These are phyloP conservation scores for Salix dunnii DNA, from an alignment of 345 rosid genomes.

Conservation along the genomic window DNA sequence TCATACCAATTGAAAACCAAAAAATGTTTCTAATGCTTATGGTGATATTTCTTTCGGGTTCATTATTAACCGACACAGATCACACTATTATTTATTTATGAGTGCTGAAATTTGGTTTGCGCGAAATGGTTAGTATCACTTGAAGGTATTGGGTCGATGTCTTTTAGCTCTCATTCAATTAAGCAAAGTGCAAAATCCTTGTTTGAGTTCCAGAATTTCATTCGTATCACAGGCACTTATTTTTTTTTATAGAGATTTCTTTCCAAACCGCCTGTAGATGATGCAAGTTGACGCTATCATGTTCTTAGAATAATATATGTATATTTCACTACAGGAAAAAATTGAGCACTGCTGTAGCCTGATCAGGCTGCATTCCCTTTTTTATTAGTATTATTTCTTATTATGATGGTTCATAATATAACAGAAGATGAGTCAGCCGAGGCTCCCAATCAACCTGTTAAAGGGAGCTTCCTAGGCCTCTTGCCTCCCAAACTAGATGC, in stretches of 20 bases:
- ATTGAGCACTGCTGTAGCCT: neutral
- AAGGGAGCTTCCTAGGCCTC: constrained; percentile 82
- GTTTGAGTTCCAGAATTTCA: neutral
- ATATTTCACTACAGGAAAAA: neutral
- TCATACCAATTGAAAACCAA: neutral
- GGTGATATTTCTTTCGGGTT: neutral
- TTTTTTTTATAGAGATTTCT: neutral
- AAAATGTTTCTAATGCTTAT: neutral
- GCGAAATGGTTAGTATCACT: neutral
- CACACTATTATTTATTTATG: neutral
- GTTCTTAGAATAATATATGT: neutral
- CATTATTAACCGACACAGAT: neutral
- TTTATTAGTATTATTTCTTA: neutral
- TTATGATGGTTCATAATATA: constrained; percentile 4
- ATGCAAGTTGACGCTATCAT: neutral
- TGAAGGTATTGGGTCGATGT: neutral
- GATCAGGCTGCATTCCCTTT: neutral
- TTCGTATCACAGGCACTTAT: neutral
- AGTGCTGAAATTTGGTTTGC: neutral
- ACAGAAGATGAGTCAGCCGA: constrained; percentile 76
- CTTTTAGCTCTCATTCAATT: neutral
- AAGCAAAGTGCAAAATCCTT: neutral
- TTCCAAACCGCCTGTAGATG: neutral
- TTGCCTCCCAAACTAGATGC: constrained; percentile 64
- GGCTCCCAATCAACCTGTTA: constrained; percentile 43